Evolutionary conservation across 2,329 filamentous ascomycete genomes (phyloP).

Genomic region (Colletotrichum eleusines): DNA sequence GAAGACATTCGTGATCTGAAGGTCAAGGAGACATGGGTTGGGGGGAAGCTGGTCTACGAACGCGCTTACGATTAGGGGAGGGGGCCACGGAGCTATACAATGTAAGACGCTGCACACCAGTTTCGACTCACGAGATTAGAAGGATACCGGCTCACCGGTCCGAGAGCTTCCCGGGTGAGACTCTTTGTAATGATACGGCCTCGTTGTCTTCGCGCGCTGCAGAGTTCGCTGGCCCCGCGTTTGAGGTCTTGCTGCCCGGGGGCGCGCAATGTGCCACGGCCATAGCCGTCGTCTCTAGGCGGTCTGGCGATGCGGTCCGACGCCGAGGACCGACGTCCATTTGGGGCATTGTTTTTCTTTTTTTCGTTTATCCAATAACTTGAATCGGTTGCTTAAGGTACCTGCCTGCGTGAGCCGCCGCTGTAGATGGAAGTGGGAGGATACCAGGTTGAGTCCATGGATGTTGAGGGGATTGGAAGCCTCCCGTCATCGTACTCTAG

Average conservation of each 20-base stretch:
- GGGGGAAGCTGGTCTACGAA: conserved; percentile 63
- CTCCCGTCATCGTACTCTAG: neutral
- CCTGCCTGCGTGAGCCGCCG: neutral
- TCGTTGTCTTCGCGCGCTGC: neutral
- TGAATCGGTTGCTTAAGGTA: neutral
- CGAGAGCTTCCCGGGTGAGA: neutral
- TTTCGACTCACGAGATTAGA: neutral
- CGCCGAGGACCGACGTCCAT: neutral
- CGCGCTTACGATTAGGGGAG: conserved; percentile 20
- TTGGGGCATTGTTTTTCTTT: neutral
- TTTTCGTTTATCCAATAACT: neutral
- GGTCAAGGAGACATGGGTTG: conserved; percentile 78
- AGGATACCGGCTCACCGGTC: too few relatives aligned
- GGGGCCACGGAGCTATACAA: neutral
- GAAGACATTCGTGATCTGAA: conserved; percentile 66
- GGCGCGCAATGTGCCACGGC: neutral
- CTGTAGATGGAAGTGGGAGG: neutral
- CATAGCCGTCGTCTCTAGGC: neutral
- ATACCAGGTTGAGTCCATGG: neutral
- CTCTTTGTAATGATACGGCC: neutral
- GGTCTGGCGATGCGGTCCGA: neutral
- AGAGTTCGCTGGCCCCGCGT: neutral
- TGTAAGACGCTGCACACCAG: neutral
- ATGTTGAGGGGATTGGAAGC: neutral
- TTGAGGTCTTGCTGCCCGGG: neutral